Evolutionary conservation across 2,329 filamentous ascomycete genomes (phyloP), one percentile per base, ranked within the genome.

Genomic region (Fusarium compactum): DNA sequence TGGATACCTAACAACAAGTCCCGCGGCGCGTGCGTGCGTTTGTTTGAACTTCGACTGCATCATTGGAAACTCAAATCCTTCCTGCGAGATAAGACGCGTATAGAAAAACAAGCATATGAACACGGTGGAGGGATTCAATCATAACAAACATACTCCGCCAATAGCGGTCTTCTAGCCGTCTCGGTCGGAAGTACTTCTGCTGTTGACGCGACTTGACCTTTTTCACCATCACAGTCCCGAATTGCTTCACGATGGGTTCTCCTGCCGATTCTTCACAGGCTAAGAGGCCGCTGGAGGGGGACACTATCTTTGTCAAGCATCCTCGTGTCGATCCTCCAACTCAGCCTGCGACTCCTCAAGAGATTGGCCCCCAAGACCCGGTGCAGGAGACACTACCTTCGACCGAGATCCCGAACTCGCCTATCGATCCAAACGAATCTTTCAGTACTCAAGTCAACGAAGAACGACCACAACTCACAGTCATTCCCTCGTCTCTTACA

Each of bases 401-500:
- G 3, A 89, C 87, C n/a, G 86, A 88, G 73, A 82, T 80, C 9
- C 84, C 86, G 4, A 81, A 80, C 22, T 89, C 87, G 15, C 86
- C 87, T 29, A 79, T 84, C 67, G 85, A 87, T 50, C 80, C 82
- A 8, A 77, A 78, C 48, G 75, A 80, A 48, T 86, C 85, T 0
- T 87, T 88, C 76, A 84, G 82, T 71, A 84, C 83, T 6, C 85
- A 88, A 65, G 63, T 78, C 63, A 85, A 83, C 74, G 85, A 87
- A 60, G 84, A 86, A 48, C 78, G 81, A 41, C 76, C 78, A 3
- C 74, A 76, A 20, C 75, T 81, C n/a, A 80, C 82, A 27, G 79
- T 88, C 52, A 87, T 89, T 59, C 86, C 86, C 7, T 89, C 87
- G 4, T 89, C 87, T 25, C 77, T 88, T 54, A 89, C 87, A 4